These are phyloP conservation scores for Iodosphaeria phyllophila DNA, from an alignment of 2,329 filamentous ascomycete genomes.

Conservation along the genomic window DNA sequence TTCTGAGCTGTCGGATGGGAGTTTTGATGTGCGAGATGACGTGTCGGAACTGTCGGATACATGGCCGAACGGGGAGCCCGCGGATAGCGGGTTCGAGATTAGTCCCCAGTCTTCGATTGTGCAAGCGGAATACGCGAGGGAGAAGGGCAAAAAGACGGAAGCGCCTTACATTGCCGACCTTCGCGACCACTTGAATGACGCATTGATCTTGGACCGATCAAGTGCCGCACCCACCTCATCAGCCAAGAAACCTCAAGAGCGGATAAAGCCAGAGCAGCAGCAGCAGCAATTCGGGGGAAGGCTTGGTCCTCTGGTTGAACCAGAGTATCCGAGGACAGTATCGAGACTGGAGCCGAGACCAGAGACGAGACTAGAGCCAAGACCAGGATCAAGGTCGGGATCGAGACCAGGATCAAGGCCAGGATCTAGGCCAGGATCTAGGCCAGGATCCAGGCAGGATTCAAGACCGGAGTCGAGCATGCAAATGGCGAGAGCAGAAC, in stretches of 20 bases:
- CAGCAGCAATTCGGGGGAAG: no score
- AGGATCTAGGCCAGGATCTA: no score
- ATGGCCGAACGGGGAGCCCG: conserved; percentile 15
- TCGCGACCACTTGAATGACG: conserved; percentile 10
- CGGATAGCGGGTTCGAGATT: conserved; percentile 22
- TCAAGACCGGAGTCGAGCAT: no score
- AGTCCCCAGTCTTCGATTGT: conserved; percentile 10
- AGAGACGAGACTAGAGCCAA: no score
- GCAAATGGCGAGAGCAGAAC: no score
- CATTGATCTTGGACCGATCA: conserved; percentile 2
- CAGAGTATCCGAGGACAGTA: no score
- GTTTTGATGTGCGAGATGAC: conserved; percentile 9
- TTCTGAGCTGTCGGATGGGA: conserved; percentile 19
- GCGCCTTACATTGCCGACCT: conserved; percentile 10
- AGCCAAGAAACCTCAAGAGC: neutral
- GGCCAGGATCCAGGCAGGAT: no score
- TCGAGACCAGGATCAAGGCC: no score
- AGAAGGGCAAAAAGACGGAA: conserved; percentile 3
- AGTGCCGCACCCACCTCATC: no score
- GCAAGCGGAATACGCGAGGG: conserved; percentile 3
- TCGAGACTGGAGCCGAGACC: no score
- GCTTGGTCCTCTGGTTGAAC: no score
- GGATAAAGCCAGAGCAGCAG: conserved; percentile 1
- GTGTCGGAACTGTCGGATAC: conserved; percentile 11
- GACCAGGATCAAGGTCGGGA: no score